Evolutionary conservation across 148 eudicot species (phyloP).

Genomic region (Beta vulgaris): DNA sequence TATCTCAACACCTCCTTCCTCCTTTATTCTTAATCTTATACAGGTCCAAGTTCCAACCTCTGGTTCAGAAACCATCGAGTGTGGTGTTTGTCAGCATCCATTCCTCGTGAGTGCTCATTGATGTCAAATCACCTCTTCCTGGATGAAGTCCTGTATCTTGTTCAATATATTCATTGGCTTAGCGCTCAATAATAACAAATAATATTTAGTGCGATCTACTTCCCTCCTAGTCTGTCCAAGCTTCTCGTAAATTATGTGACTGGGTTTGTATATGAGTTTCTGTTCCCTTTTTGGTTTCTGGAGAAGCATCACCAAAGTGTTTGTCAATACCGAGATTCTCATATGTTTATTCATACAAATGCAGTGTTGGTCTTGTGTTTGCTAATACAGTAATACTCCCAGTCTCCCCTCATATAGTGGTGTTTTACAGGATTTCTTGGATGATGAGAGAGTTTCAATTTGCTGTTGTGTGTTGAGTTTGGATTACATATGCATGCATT

Average conservation of each 20-base stretch:
- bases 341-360: not conserved
- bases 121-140: slow-evolving; percentile 11
- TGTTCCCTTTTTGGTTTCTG: not conserved
- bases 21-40: not conserved
- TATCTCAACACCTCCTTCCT: not conserved
- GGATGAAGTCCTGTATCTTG: not conserved
- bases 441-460: not conserved
- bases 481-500: too few relatives aligned
- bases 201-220: not conserved
- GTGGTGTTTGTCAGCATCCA: slow-evolving; percentile 97
- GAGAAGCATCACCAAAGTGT: not conserved
- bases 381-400: not conserved
- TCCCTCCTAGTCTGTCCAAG: not conserved
- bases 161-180: slow-evolving; percentile 19
- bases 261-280: slow-evolving; percentile 16
- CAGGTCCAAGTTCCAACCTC: slow-evolving; percentile 93
- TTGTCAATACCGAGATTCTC: not conserved
- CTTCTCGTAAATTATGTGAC: not conserved
- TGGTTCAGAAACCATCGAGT: slow-evolving; percentile 94
- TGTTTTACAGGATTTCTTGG: not conserved
- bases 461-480: not conserved
- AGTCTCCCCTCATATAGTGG: not conserved
- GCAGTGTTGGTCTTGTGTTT: not conserved
- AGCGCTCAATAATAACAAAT: slow-evolving; percentile 13
- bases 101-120: slow-evolving; percentile 76